Base-by-base conservation (phyloP, 306 rosid species). In the Sicyos edulis region DNA sequence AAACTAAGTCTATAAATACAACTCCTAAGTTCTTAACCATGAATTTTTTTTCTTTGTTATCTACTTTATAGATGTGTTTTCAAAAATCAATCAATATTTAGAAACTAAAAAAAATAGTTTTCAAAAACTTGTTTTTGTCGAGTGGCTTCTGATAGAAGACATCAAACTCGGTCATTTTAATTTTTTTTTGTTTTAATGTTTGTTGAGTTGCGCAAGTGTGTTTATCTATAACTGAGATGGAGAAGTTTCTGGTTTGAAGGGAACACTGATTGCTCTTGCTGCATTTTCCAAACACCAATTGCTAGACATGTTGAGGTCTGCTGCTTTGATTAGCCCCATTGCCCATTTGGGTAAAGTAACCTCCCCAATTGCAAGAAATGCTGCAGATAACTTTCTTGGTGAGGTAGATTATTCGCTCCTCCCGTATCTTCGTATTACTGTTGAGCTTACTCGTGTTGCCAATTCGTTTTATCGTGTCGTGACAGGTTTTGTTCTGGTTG, bases 301-400 rank as follows among this genome's bases (percentile, higher is more conserved):
- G 32, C 71, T 86, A 51, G 82, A 78, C 57, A 75, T 78, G 79
- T 76, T 88, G 77, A 86, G 92, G 64, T 90, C 97, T 60, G 95
- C 95, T 16, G 96, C 91, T 74, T 82, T 93, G 70, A 91, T 93
- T 54, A 84, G 98, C 74, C 98, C 98, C 13, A 85, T 93, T 80
- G 97, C 98, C 74, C 83, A 86, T 75, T 80, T 81, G 78, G 83
- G 87, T 82, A 88, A 93, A 78, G 68, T 88, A 77, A 82, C 91
- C 70, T 90, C 98, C 8, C 92, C 88, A 0, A 85, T 88, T 0
- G 92, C 96, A 12, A 88, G 80, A 88, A 77, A 78, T 57, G 93
- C 89, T 37, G 93, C 90, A 62, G 86, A 90, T 45, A 78, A 84
- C 81, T 93, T 83, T 55, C 40, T 90, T 54, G 92, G 87, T 2